Conservation (phyloP, 176 grass and related monocot species). For the Otatea glauca region DNA sequence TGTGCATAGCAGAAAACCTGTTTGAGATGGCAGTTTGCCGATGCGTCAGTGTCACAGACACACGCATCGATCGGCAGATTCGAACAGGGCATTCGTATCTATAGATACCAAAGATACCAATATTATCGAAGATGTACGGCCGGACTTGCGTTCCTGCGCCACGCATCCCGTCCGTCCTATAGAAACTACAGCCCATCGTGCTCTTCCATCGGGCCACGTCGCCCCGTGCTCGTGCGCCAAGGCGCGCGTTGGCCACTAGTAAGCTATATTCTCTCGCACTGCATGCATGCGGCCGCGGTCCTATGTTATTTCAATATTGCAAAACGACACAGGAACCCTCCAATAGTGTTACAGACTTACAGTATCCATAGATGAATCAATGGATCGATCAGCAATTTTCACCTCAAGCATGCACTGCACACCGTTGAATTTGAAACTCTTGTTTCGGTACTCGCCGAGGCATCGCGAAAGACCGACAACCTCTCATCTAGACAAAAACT, state of each 20-base stretch:
- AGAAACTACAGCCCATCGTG: too few relatives aligned
- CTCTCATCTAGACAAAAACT: background rate
- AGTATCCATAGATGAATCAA: too few relatives aligned
- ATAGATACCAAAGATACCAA: too few relatives aligned
- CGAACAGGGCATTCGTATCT: background rate
- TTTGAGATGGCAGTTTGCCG: background rate
- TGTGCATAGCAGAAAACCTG: background rate
- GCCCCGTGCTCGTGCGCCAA: too few relatives aligned
- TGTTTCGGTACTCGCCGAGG: background rate
- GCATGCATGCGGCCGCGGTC: background rate
- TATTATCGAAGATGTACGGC: too few relatives aligned
- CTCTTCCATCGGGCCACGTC: too few relatives aligned
- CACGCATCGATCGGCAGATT: too few relatives aligned
- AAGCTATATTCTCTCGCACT: background rate
- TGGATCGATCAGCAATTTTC: background rate
- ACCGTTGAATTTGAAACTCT: background rate
- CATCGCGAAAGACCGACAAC: background rate
- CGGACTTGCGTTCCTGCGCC: too few relatives aligned
- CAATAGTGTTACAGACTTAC: too few relatives aligned
- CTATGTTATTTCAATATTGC: background rate
- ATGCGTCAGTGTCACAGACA: background rate
- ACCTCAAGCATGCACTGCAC: background rate
- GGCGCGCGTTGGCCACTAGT: too few relatives aligned
- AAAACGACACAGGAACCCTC: background rate
- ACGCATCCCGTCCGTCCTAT: too few relatives aligned